phyloP scores from a whole-genome alignment of 257 asterid genomes.

The Rehmannia glutinosa region DNA sequence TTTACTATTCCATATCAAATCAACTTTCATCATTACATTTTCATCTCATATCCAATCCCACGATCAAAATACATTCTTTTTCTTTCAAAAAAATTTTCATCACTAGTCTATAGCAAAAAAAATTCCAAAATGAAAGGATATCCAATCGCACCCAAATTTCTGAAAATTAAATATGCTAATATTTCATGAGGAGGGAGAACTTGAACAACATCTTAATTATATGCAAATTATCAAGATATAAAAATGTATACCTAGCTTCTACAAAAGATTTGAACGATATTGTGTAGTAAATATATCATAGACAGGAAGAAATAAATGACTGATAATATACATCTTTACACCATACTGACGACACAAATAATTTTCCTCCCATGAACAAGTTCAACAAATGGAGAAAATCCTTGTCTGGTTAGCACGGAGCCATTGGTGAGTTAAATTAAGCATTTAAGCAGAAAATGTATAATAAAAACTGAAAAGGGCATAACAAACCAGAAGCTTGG shows the following conservation, averaged over 20 bases:
- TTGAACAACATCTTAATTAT: background rate
- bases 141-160: too few relatives aligned
- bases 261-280: too few relatives aligned
- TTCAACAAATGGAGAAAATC: background rate
- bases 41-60: too few relatives aligned
- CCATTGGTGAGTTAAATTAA: background rate
- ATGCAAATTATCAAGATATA: background rate
- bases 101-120: too few relatives aligned
- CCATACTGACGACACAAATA: background rate
- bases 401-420: background rate
- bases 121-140: too few relatives aligned
- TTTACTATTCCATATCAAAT: too few relatives aligned
- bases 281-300: too few relatives aligned
- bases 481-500: slow-evolving; percentile 2
- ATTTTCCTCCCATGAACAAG: background rate
- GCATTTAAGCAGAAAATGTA: background rate
- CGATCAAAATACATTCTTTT: too few relatives aligned
- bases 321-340: background rate
- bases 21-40: too few relatives aligned
- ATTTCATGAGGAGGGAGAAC: background rate
- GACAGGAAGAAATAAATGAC: background rate
- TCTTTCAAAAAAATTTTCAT: too few relatives aligned
- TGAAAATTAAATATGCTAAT: too few relatives aligned
- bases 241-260: too few relatives aligned
- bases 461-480: background rate